A percentile compares a stretch with the other conserved stretches of the same genome.
These are phyloP conservation scores for Rhizodiscina lignyota DNA, from an alignment of 495 filamentous ascomycete genomes.

Conservation along the genomic window DNA sequence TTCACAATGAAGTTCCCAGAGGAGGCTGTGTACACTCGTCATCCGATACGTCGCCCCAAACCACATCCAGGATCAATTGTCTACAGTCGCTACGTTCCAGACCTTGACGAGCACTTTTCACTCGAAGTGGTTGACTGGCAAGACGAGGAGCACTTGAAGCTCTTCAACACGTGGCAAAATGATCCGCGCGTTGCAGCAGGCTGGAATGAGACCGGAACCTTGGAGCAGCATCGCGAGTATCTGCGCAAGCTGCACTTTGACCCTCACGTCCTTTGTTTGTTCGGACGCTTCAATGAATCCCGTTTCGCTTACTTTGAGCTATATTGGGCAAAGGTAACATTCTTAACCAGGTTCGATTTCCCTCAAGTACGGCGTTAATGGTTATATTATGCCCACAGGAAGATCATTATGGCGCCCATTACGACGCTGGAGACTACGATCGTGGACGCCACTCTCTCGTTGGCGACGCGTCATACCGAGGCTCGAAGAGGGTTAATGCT, in stretches of 20 bases:
- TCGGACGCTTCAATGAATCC: slow-evolving; percentile 43
- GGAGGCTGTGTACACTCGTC: slow-evolving; percentile 30
- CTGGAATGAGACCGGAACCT: slow-evolving; percentile 49
- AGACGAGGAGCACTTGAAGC: slow-evolving; percentile 33
- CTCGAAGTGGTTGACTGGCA: slow-evolving; percentile 43
- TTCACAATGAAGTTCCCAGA: slow-evolving; percentile 36
- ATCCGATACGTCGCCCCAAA: slow-evolving; percentile 44
- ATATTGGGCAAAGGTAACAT: slow-evolving; percentile 41
- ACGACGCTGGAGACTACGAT: slow-evolving; percentile 44
- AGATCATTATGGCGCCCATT: slow-evolving; percentile 49
- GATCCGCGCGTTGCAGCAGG: slow-evolving; percentile 52
- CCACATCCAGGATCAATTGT: slow-evolving; percentile 41
- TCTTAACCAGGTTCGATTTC: not conserved
- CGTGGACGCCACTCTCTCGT: slow-evolving; percentile 54
- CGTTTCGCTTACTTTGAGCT: slow-evolving; percentile 53
- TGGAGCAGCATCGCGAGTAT: slow-evolving; percentile 47
- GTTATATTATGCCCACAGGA: slow-evolving; percentile 31
- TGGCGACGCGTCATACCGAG: slow-evolving; percentile 43
- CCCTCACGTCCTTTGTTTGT: slow-evolving; percentile 42
- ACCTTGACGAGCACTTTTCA: slow-evolving; percentile 47
- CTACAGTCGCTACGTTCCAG: slow-evolving; percentile 53
- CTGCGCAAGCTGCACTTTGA: slow-evolving; percentile 40
- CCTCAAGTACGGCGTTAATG: not conserved
- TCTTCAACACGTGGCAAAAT: slow-evolving; percentile 56
- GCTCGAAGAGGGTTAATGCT: slow-evolving; percentile 46